Evolutionary conservation across 116 monocot species (phyloP), one percentile per base, ranked within the genome.

Genomic region (Posidonia oceanica): DNA sequence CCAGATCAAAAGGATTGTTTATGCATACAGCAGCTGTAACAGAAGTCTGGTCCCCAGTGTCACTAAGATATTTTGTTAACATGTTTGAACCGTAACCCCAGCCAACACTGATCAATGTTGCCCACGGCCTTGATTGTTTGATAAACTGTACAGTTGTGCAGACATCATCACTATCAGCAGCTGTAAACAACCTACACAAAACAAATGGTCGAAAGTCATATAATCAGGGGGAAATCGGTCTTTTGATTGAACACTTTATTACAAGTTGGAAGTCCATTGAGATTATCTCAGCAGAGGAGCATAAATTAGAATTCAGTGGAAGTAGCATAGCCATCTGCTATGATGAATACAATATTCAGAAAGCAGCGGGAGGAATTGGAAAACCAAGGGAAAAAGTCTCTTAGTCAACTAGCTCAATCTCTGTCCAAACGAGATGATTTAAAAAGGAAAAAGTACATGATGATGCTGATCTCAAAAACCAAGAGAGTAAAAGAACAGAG

Each of bases 121-220:
- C 80, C 97, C 89, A 85, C 37, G 97, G 90, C 70, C 97, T 81
- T 53, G 74, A 36, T 41, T 60, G 76, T 67, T 76, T 93, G 48
- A 98, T 54, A 69, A 84, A 90, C 36, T 77, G 80, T 52, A 98
- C 61, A 70, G 80, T 87, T 76, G 87, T 87, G 77, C 63, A 72
- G 74, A 98, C 61, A 90, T 93, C 97, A 76, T 98, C 97, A 73
- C 97, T 98, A 75, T 98, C 97, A 81, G 93, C 93, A 76, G 89
- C 90, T 68, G 97, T 89, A 87, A 98, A 98, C 82, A 98, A 84
- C 93, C 97, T 98, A 79, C 80, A 93, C 72, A 80, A 70, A 78
- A 54, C 69, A 78, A 78, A 56, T 36, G 18, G 22, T 22, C 6
- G 36, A 7, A 56, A 57, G 18, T 58, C 52, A 3, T 67, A 48